Base-by-base conservation (phyloP, 768 basidiomycete genomes). In the Holtermanniella nyarrowii region DNA sequence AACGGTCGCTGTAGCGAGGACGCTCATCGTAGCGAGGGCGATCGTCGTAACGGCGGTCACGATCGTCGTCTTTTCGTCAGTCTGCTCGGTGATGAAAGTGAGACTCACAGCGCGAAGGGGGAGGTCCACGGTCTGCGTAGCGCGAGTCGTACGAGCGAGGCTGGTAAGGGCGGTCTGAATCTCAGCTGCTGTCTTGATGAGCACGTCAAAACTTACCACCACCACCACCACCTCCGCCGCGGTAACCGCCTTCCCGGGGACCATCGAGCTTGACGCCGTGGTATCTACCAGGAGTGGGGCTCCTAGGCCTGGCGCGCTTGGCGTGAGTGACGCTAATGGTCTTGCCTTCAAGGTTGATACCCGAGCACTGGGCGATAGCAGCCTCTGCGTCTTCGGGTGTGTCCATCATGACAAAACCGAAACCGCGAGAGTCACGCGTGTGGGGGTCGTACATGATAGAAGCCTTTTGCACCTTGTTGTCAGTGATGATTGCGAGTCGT, bases 351-450 rank as follows among this genome's bases (percentile, higher is more conserved):
- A 96, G 71, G 39, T 89, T 88, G 44, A 85, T 84, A 21, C 79
- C 79, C 68, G 88, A 86, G 49, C 96, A 75, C 4, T 83, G 84
- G 27, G 85, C 81, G 56, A 96, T 82, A 50, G 86, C 88, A 42
- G 88, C 88, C 42, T 91, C 86, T 4, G 93, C 95, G 63, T 95
- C 93, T 62, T 93, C 91, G 5, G 58, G 68, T 22, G 80, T 79
- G 70, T 82, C 83, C 83, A 87, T 84, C 46, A 82, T 85, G 55
- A 95, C 90, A 72, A 96, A 97, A 14, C 88, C 91, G 61, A 85
- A 85, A 43, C 83, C 83, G 57, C 83, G 81, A 44, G 83, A 88
- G 79, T 79, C 77, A 69, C 79, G 76, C 55, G 79, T 75, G 69
- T 81, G 81, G 21, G 81, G 81, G 70, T 82, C 81, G 65, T 77